phyloP scores from a whole-genome alignment of 2,329 filamentous ascomycete genomes.

The Trichophyton rubrum region DNA sequence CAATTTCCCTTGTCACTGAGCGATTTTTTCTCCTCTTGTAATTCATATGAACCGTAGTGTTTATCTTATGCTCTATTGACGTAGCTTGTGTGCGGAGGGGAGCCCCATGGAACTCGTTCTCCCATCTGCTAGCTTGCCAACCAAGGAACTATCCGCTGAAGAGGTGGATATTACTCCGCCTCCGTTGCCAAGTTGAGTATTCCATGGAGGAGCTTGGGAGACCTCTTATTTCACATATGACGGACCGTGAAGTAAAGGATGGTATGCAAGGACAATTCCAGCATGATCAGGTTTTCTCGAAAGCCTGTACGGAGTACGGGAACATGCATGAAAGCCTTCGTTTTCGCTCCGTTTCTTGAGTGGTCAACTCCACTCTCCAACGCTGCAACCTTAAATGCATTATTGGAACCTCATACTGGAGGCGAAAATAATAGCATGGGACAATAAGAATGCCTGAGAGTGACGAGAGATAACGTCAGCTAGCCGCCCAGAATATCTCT shows the following conservation, averaged over 20 bases:
- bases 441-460: neutral
- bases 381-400: neutral
- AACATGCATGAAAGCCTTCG: neutral
- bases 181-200: neutral
- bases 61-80: neutral
- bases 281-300: neutral
- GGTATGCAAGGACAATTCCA: neutral
- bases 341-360: conserved; percentile 1
- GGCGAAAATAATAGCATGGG: neutral
- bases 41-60: neutral
- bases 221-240: neutral
- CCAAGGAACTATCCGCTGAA: neutral
- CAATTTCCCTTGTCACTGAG: neutral
- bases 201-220: neutral
- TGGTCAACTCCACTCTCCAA: neutral
- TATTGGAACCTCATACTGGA: neutral
- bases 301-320: neutral
- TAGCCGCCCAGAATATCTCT: neutral
- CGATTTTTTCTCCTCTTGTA: neutral
- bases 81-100: neutral
- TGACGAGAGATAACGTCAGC: neutral
- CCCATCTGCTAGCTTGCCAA: neutral
- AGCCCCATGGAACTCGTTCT: neutral
- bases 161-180: neutral
- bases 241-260: neutral